phyloP scores from a whole-genome alignment of 2,329 filamentous ascomycete genomes.

The Sclerotinia subarctica region DNA sequence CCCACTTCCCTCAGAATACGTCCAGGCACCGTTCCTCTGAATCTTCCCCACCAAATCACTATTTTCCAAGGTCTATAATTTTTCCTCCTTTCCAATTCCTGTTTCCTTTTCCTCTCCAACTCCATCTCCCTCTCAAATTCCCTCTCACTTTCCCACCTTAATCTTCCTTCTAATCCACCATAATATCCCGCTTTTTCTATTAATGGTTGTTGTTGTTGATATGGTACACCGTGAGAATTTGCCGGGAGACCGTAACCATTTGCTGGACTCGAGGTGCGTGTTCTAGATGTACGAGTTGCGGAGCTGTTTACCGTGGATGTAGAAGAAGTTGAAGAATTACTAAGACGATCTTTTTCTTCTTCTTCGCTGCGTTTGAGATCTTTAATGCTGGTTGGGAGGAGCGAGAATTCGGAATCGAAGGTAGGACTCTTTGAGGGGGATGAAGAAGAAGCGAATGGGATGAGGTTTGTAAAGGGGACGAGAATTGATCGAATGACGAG shows the following conservation, averaged over 20 bases:
- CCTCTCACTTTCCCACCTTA: constrained; percentile 19
- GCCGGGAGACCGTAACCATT: constrained; percentile 35
- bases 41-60: constrained; percentile 15
- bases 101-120: constrained; percentile 3
- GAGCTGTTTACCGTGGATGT: constrained; percentile 27
- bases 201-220: constrained; percentile 18
- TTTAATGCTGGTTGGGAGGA: constrained; percentile 31
- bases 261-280: constrained; percentile 32
- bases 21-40: constrained; percentile 42
- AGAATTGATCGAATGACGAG: constrained; percentile 55
- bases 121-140: constrained; percentile 18
- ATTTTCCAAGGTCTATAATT: constrained; percentile 7
- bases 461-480: constrained; percentile 52
- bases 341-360: constrained; percentile 22
- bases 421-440: constrained; percentile 13
- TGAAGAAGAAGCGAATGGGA: constrained; percentile 28
- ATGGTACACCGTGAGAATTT: background rate
- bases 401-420: background rate
- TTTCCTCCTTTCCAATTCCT: constrained; percentile 10
- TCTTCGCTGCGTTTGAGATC: constrained; percentile 26
- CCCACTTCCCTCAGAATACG: constrained; percentile 59
- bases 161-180: constrained; percentile 12
- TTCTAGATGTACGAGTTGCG: constrained; percentile 31
- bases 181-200: constrained; percentile 24
- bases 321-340: constrained; percentile 36